Percentiles rank a stretch among this genome's conserved stretches.
Evolutionary conservation across 2,329 filamentous ascomycete genomes (phyloP).

Genomic region (Epichloe bromicola): DNA sequence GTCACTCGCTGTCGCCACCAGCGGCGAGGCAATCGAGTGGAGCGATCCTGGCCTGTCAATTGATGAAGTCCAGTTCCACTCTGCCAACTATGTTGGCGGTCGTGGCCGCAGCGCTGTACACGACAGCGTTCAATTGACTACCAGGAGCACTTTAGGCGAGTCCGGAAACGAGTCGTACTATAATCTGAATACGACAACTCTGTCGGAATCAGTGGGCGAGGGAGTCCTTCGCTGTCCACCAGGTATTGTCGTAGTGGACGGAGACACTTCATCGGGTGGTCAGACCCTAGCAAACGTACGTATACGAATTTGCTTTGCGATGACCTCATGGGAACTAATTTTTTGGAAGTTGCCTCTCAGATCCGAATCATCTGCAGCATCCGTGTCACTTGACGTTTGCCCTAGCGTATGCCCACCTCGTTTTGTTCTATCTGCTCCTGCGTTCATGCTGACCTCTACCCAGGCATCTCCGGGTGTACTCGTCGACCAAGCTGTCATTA

Average conservation of each 20-base stretch:
- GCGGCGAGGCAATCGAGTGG: not conserved
- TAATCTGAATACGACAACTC: not conserved
- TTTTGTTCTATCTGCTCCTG: not conserved
- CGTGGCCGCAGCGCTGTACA: not conserved
- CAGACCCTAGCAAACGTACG: slow-evolving; percentile 9
- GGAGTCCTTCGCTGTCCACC: not conserved
- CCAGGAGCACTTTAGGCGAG: not conserved
- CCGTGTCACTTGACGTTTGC: slow-evolving; percentile 5
- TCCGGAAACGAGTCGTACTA: not conserved
- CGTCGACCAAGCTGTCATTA: not conserved
- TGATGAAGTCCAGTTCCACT: not conserved
- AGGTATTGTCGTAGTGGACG: not conserved
- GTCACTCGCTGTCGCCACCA: not conserved
- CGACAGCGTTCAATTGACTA: not conserved
- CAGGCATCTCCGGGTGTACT: not conserved
- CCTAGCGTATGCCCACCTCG: slow-evolving; percentile 8
- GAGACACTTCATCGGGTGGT: not conserved
- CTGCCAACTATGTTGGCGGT: not conserved
- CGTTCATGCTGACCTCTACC: not conserved
- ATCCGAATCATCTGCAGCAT: slow-evolving; percentile 4
- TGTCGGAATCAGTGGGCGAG: not conserved
- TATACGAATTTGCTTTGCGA: not conserved
- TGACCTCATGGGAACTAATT: slow-evolving; percentile 8
- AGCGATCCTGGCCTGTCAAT: not conserved
- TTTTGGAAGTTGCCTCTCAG: slow-evolving; percentile 10